These are phyloP conservation scores for Penicillium silybi DNA, from an alignment of 495 filamentous ascomycete genomes.

Conservation along the genomic window DNA sequence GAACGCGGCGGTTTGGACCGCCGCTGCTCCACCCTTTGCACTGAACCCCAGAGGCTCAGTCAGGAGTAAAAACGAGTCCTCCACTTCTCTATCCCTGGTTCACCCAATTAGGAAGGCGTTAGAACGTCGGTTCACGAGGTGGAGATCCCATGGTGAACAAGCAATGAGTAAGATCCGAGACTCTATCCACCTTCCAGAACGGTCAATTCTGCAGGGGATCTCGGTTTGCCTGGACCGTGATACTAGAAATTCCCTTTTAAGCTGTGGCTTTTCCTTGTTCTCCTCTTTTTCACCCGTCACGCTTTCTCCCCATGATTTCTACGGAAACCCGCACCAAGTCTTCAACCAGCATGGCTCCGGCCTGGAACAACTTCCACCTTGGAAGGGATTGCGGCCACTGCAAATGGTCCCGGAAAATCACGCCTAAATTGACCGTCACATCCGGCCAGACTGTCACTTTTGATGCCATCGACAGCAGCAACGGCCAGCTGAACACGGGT, in stretches of 20 bases:
- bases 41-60: constrained; percentile 18
- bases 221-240: constrained; percentile 10
- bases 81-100: constrained; percentile 6
- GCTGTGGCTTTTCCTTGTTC: neutral
- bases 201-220: constrained; percentile 26
- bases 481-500: constrained; percentile 40
- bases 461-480: constrained; percentile 49
- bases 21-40: constrained; percentile 3
- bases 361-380: constrained; percentile 37
- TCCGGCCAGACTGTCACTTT: constrained; percentile 44
- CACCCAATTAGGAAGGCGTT: constrained; percentile 26
- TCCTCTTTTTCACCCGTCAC: neutral
- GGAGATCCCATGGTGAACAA: constrained; percentile 17
- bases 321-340: constrained; percentile 20
- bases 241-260: neutral
- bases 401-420: constrained; percentile 46
- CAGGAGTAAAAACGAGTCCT: constrained; percentile 1
- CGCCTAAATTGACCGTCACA: constrained; percentile 41
- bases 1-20: constrained; percentile 12
- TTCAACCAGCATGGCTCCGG: constrained; percentile 20
- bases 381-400: constrained; percentile 39
- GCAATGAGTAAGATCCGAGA: constrained; percentile 19
- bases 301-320: constrained; percentile 11
- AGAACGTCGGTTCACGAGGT: constrained; percentile 12
- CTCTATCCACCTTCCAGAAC: constrained; percentile 32